These are phyloP conservation scores for Iberis pinnata DNA, from an alignment of 345 rosid species.

Conservation along the genomic window DNA sequence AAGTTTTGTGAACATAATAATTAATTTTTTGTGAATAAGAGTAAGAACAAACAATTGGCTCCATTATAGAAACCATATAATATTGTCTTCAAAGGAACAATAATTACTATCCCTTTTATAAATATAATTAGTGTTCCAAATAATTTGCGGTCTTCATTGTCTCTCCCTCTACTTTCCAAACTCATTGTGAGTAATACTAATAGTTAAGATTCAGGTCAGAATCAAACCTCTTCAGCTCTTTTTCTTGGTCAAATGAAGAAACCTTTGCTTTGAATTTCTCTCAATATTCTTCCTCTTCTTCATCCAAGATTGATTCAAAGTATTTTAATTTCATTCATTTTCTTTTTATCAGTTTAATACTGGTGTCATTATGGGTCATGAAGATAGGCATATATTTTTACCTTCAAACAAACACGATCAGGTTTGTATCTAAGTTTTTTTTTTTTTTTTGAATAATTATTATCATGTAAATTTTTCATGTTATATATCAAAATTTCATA, in stretches of 20 bases:
- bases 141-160: no score
- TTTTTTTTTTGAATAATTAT: not conserved
- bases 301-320: slow-evolving; percentile 12
- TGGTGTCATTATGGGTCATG: slow-evolving; percentile 37
- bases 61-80: no score
- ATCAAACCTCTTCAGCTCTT: no score
- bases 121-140: no score
- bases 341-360: no score
- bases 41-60: no score
- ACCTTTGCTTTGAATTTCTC: slow-evolving; percentile 1
- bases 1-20: no score
- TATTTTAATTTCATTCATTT: no score
- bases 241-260: slow-evolving; percentile 27
- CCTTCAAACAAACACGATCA: slow-evolving; percentile 30
- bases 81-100: no score
- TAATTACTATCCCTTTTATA: no score
- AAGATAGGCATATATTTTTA: slow-evolving; percentile 42
- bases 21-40: no score
- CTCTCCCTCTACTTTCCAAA: slow-evolving; percentile 26
- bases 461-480: no score
- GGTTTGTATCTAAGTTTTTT: slow-evolving; percentile 10
- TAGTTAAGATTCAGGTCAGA: slow-evolving; percentile 71
- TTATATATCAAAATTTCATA: slow-evolving; percentile 1
- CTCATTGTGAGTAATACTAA: slow-evolving; percentile 30
- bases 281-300: slow-evolving; percentile 19